Percentiles rank a stretch among this genome's conserved stretches.
Conservation (phyloP, 306 rosid species). For the Prinsepia uniflora region DNA sequence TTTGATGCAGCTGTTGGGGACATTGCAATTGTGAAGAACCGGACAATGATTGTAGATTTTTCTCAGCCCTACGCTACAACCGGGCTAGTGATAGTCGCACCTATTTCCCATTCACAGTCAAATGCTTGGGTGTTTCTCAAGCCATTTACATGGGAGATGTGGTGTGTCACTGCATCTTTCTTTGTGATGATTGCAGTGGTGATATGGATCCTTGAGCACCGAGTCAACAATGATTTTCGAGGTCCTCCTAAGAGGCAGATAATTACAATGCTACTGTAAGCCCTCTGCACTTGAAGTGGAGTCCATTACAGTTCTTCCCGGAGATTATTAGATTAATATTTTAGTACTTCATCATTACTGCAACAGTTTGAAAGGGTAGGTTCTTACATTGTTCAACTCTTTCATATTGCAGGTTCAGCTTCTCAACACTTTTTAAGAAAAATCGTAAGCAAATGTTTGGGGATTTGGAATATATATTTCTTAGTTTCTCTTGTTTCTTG, state of each 20-base stretch:
- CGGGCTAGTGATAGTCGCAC: conserved; percentile 89
- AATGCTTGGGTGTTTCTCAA: conserved; percentile 87
- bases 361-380: conserved; percentile 9
- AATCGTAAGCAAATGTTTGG: conserved; percentile 61
- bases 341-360: not conserved
- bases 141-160: conserved; percentile 86
- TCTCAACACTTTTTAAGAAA: conserved; percentile 86
- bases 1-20: conserved; percentile 95
- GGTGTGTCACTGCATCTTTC: conserved; percentile 71
- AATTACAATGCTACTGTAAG: conserved; percentile 71
- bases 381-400: conserved; percentile 34
- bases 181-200: conserved; percentile 72
- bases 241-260: conserved; percentile 90
- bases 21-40: conserved; percentile 83
- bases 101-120: conserved; percentile 47
- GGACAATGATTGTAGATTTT: conserved; percentile 76
- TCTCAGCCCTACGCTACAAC: conserved; percentile 89
- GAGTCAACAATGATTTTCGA: conserved; percentile 80
- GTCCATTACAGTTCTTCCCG: conserved; percentile 5
- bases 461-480: conserved; percentile 18
- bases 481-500: conserved; percentile 15
- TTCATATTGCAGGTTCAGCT: conserved; percentile 83
- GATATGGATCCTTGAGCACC: conserved; percentile 93
- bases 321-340: not conserved
- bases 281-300: conserved; percentile 14